Conservation (phyloP, 1,284 basidiomycete genomes). For the Ganoderma sinense region DNA sequence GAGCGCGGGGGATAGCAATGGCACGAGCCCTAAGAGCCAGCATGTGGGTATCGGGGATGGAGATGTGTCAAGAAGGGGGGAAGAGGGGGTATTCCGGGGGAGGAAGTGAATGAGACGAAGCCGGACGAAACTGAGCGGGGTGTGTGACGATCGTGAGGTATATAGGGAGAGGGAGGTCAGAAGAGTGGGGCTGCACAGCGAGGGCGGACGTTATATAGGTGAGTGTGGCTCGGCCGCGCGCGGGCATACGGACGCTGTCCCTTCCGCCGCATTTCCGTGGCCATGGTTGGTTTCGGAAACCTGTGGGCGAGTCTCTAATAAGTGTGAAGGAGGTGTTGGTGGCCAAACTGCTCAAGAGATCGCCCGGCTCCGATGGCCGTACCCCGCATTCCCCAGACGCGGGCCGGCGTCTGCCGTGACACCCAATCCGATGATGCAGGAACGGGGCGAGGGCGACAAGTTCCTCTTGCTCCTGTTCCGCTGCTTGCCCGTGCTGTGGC, state of each 20-base stretch:
- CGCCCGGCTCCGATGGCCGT: not conserved
- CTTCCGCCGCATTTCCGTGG: slow-evolving; percentile 24
- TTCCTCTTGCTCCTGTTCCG: not conserved
- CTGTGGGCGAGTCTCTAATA: not conserved
- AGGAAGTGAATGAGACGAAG: not conserved
- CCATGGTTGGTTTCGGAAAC: not conserved
- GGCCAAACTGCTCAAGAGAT: not conserved
- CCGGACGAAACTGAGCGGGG: not conserved
- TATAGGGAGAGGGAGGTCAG: not conserved
- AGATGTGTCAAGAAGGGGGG: slow-evolving; percentile 6
- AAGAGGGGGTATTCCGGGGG: slow-evolving; percentile 3
- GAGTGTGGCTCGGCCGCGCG: not conserved
- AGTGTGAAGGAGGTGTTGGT: not conserved
- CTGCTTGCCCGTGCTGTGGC: slow-evolving; percentile 2
- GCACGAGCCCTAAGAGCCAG: slow-evolving; percentile 36
- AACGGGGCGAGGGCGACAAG: slow-evolving; percentile 4
- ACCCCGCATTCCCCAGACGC: not conserved
- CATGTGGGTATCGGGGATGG: slow-evolving; percentile 29
- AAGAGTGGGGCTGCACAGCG: not conserved
- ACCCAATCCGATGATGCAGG: slow-evolving; percentile 19
- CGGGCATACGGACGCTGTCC: not conserved
- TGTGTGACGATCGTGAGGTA: slow-evolving; percentile 1
- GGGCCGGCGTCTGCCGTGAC: slow-evolving; percentile 4
- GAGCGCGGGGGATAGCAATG: slow-evolving; percentile 34
- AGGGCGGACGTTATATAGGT: slow-evolving; percentile 1